Evolutionary conservation across 1,284 basidiomycete species (phyloP), one percentile per base, ranked within the genome.

Genomic region (Tilletia walkeri): DNA sequence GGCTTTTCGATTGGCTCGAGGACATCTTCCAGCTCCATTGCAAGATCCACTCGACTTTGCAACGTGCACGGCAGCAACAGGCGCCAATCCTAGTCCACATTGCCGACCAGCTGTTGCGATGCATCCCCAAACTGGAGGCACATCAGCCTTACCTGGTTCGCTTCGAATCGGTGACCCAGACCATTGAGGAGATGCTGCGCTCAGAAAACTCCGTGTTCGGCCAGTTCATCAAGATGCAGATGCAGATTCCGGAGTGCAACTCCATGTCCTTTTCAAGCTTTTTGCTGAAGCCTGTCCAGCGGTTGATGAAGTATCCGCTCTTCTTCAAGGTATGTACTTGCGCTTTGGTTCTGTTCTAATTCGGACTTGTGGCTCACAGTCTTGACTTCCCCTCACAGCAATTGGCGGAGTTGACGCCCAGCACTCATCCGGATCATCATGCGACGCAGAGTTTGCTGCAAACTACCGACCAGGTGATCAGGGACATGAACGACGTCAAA

Each of bases 131-230:
- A 63, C 84, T 94, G 49, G 90, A 93, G 80, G 87, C 91, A 3
- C 92, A 95, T 79, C 92, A 93, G 82, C 90, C 91, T 12, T 95
- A 94, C 82, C 85, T 95, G 3, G 89, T 91, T 16, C 86, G 89
- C 65, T 87, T 94, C 61, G 89, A 90, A 67, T 86, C 86, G 36
- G 88, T 90, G 0, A 86, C 87, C 1, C 84, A 86, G 6, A 79
- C 87, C 68, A 88, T 93, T 48, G 87, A 88, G 66, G 82, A 85
- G 45, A 85, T 89, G 75, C 82, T 88, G n/a, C 83, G 85, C 10
- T 88, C 90, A 73, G 81, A 84, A 18, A 82, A 84, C 18, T 89
- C 86, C 78, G 90, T 92, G 71, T 92, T 95, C 85, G 92, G 91
- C 1, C 91, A 92, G 81, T 95, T 94, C 82, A 86, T 95, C 12